A percentile compares a stretch with the other conserved stretches of the same genome.
Conservation (phyloP, 805 yeast genomes). For the Scheffersomyces amazonensis region DNA sequence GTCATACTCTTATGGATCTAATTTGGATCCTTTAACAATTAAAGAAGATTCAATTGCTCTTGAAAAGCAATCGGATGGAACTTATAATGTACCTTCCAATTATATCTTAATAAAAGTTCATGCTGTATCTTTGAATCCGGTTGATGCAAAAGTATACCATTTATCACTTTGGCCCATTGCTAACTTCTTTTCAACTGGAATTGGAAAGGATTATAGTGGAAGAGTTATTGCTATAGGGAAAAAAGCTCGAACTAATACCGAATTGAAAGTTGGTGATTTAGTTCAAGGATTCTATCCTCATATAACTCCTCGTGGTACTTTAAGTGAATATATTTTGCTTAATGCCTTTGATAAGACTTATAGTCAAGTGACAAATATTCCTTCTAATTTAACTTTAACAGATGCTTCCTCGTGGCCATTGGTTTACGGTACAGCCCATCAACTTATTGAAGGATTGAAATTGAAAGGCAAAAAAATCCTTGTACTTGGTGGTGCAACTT, state of each 20-base stretch:
- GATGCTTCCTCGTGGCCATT: conserved; percentile 69
- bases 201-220: conserved; percentile 34
- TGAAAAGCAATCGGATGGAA: conserved; percentile 10
- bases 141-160: conserved; percentile 23
- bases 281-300: conserved; percentile 24
- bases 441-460: conserved; percentile 28
- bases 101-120: conserved; percentile 28
- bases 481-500: conserved; percentile 72
- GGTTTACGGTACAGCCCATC: conserved; percentile 52
- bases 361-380: conserved; percentile 30
- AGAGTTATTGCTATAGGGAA: conserved; percentile 28
- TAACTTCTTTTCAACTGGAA: conserved; percentile 14
- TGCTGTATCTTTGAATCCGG: conserved; percentile 32
- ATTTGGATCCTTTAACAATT: conserved; percentile 10
- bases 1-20: conserved; percentile 11
- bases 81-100: conserved; percentile 10
- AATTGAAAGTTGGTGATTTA: conserved; percentile 24
- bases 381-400: conserved; percentile 39
- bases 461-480: conserved; percentile 49
- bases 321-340: conserved; percentile 45
- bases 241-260: conserved; percentile 14
- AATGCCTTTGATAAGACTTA: conserved; percentile 25
- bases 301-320: conserved; percentile 33
- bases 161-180: conserved; percentile 8
- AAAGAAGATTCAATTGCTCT: conserved; percentile 8